A percentile compares a stretch with the other conserved stretches of the same genome.
Conservation (phyloP, 495 filamentous ascomycete species). For the Lasiosphaeriaceae sp. region DNA sequence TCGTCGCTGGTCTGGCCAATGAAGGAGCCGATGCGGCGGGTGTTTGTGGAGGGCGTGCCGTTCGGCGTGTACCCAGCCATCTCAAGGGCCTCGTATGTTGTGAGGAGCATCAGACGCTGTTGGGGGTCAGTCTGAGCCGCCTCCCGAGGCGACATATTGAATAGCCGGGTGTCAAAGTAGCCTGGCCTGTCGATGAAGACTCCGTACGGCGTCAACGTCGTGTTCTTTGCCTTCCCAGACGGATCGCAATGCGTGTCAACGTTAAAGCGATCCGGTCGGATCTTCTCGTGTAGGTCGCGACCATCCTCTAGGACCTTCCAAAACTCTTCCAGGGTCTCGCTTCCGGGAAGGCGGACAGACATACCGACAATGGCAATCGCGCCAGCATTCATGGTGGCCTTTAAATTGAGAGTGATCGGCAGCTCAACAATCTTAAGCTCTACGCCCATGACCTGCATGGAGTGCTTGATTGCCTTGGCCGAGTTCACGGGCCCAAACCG, state of each 20-base stretch:
- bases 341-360: slow-evolving; percentile 60
- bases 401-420: neutral
- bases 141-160: slow-evolving; percentile 85
- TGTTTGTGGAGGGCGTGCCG: slow-evolving; percentile 66
- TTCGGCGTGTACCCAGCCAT: slow-evolving; percentile 75
- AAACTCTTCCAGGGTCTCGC: slow-evolving; percentile 52
- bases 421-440: neutral
- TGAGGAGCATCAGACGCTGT: slow-evolving; percentile 69
- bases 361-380: slow-evolving; percentile 62
- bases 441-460: slow-evolving; percentile 1
- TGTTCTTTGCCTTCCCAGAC: slow-evolving; percentile 63
- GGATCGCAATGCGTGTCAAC: slow-evolving; percentile 66
- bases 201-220: slow-evolving; percentile 66
- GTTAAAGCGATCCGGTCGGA: slow-evolving; percentile 67
- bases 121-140: slow-evolving; percentile 75
- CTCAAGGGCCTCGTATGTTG: slow-evolving; percentile 80
- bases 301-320: slow-evolving; percentile 63
- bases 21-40: slow-evolving; percentile 77
- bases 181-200: slow-evolving; percentile 75
- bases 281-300: slow-evolving; percentile 43
- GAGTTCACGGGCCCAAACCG: slow-evolving; percentile 12
- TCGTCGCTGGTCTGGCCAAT: slow-evolving; percentile 81
- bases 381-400: neutral
- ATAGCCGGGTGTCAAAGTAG: slow-evolving; percentile 72
- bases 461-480: slow-evolving; percentile 7